Evolutionary conservation across 2,329 filamentous ascomycete species (phyloP).

Genomic region (Pestalotiopsis sp.): DNA sequence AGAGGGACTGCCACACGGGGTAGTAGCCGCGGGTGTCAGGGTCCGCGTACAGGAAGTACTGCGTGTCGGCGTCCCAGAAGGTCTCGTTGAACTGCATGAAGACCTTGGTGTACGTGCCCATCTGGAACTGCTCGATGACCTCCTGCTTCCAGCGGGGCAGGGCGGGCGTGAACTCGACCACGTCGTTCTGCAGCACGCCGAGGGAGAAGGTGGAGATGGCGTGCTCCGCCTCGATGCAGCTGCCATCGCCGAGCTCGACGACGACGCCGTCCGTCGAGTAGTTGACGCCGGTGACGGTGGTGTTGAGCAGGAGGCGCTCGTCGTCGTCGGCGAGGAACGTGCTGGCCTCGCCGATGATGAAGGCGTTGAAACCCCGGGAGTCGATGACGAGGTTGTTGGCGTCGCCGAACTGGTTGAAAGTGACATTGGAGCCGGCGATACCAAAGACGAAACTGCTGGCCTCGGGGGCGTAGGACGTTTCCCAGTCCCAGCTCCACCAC

Average conservation of each 20-base stretch:
- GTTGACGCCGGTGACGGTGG: constrained; percentile 55
- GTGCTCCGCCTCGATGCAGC: constrained; percentile 29
- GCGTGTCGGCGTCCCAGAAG: constrained; percentile 60
- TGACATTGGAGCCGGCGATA: constrained; percentile 60
- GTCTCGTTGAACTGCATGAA: constrained; percentile 70
- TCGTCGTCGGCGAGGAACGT: constrained; percentile 62
- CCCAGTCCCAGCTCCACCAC: constrained; percentile 57
- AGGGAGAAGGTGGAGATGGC: constrained; percentile 70
- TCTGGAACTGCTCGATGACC: constrained; percentile 65
- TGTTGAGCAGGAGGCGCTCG: constrained; percentile 58
- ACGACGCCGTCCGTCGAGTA: constrained; percentile 57
- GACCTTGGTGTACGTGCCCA: constrained; percentile 75
- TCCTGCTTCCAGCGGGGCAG: constrained; percentile 67
- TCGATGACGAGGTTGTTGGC: constrained; percentile 65
- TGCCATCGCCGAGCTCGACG: constrained; percentile 48
- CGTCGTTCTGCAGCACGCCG: constrained; percentile 67
- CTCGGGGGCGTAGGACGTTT: constrained; percentile 60
- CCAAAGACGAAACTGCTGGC: constrained; percentile 58
- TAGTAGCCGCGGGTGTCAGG: constrained; percentile 44
- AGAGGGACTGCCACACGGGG: constrained; percentile 67
- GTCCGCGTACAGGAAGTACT: constrained; percentile 50
- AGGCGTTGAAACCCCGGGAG: constrained; percentile 61
- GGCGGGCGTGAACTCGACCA: constrained; percentile 58
- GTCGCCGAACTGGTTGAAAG: constrained; percentile 64
- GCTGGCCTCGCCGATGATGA: constrained; percentile 58